Evolutionary conservation across 106 monocot species (phyloP).

Genomic region (Acorus gramineus): DNA sequence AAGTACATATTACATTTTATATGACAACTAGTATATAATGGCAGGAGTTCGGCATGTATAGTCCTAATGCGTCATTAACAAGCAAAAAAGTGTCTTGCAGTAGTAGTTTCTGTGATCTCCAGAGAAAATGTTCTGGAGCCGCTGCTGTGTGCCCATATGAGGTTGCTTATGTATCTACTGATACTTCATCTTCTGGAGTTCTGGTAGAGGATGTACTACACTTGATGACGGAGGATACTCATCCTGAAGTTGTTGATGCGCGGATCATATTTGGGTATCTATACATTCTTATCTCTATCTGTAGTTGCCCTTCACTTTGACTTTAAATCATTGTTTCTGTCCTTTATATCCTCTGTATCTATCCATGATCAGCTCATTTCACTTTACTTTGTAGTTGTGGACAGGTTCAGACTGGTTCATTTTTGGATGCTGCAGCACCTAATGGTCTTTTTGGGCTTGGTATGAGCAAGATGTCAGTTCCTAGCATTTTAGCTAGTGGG

Average conservation of each 20-base stretch:
- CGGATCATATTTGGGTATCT: conserved; percentile 71
- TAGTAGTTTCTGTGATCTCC: conserved; percentile 46
- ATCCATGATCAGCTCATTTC: neutral
- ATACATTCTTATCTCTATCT: neutral
- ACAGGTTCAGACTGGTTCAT: conserved; percentile 76
- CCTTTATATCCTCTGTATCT: too few relatives aligned
- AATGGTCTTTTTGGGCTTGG: conserved; percentile 95
- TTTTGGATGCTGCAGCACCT: conserved; percentile 77
- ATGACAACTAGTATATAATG: conserved; percentile 7
- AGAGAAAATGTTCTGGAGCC: conserved; percentile 36
- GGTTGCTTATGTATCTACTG: conserved; percentile 62
- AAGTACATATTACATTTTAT: neutral
- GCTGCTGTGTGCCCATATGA: conserved; percentile 46
- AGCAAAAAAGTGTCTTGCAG: conserved; percentile 64
- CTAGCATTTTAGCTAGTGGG: conserved; percentile 65
- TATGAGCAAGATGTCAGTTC: conserved; percentile 71
- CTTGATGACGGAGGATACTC: conserved; percentile 50
- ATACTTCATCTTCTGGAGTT: conserved; percentile 74
- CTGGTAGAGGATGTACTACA: conserved; percentile 82
- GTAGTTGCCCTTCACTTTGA: neutral
- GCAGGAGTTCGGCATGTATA: conserved; percentile 57
- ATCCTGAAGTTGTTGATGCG: conserved; percentile 39
- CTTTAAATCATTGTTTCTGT: too few relatives aligned
- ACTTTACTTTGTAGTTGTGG: conserved; percentile 59
- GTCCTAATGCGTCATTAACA: conserved; percentile 53